A percentile compares a stretch with the other conserved stretches of the same genome.
phyloP scores from a whole-genome alignment of 1,284 basidiomycete species.

The Apiotrichum sp. region DNA sequence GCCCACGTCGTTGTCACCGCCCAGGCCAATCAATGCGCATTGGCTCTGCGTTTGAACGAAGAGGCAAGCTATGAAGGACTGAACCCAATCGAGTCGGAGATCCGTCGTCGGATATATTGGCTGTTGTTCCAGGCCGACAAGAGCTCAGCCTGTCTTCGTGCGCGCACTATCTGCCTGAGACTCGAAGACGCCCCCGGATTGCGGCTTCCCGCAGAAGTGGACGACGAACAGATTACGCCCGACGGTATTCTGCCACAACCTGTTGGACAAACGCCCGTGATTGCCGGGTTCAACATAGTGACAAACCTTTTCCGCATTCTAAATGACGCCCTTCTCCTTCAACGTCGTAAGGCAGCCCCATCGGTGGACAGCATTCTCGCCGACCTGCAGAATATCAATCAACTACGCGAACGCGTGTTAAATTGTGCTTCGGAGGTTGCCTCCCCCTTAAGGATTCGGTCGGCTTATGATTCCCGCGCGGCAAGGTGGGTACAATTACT shows the following conservation, averaged over 20 bases:
- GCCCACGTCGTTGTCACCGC: constrained; percentile 36
- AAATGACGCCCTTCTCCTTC: constrained; percentile 35
- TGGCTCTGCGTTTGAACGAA: constrained; percentile 37
- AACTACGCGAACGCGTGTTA: constrained; percentile 27
- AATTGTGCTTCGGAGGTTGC: constrained; percentile 23
- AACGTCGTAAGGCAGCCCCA: constrained; percentile 28
- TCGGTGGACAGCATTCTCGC: constrained; percentile 31
- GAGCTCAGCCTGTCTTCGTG: constrained; percentile 36
- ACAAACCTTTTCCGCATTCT: constrained; percentile 39
- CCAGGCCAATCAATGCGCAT: constrained; percentile 35
- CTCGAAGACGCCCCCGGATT: constrained; percentile 32
- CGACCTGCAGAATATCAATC: constrained; percentile 32
- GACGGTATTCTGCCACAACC: constrained; percentile 38
- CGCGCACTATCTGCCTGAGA: constrained; percentile 31
- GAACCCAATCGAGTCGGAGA: constrained; percentile 36
- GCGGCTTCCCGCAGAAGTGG: constrained; percentile 38
- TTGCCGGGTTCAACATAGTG: constrained; percentile 40
- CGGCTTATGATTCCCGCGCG: constrained; percentile 25
- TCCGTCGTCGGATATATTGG: constrained; percentile 38
- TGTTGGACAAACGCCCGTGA: constrained; percentile 29
- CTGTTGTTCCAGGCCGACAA: constrained; percentile 44
- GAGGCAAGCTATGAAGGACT: constrained; percentile 35
- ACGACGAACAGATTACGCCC: constrained; percentile 43
- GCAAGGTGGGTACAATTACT: constrained; percentile 28
- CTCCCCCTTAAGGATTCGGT: constrained; percentile 22